These are phyloP conservation scores for Alectoria sarmentosa DNA, from an alignment of 495 filamentous ascomycete genomes.

Conservation along the genomic window DNA sequence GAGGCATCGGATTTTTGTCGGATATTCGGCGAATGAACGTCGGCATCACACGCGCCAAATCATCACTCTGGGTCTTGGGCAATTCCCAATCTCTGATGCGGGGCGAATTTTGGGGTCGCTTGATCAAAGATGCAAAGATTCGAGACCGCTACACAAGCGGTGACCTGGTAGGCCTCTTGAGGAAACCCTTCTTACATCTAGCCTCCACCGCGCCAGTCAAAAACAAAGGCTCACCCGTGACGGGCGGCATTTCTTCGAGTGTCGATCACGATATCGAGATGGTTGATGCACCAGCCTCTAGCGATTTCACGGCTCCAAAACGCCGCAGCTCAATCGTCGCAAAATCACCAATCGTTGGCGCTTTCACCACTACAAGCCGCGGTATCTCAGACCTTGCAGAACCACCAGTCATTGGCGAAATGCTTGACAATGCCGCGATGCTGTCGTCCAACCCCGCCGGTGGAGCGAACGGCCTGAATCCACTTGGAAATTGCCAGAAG, in stretches of 20 bases:
- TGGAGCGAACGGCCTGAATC: conserved; percentile 40
- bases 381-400: conserved; percentile 29
- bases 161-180: conserved; percentile 48
- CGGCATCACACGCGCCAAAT: conserved; percentile 91
- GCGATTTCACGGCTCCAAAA: conserved; percentile 11
- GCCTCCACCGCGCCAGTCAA: not conserved
- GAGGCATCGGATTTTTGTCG: conserved; percentile 94
- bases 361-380: conserved; percentile 16
- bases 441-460: conserved; percentile 39
- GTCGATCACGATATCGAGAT: conserved; percentile 40
- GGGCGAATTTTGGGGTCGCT: conserved; percentile 80
- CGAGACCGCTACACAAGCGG: conserved; percentile 72
- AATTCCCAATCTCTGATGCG: conserved; percentile 78
- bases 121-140: conserved; percentile 70
- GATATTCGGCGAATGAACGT: conserved; percentile 99
- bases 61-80: conserved; percentile 89
- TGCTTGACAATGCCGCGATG: conserved; percentile 6
- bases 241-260: conserved; percentile 27
- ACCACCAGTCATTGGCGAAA: not conserved
- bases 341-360: conserved; percentile 5
- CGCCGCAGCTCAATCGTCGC: conserved; percentile 30
- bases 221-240: conserved; percentile 12
- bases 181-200: conserved; percentile 39
- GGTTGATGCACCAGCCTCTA: conserved; percentile 31
- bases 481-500: conserved; percentile 35